Evolutionary conservation across 768 basidiomycete species (phyloP).

Genomic region (Gloeostereum incarnatum): DNA sequence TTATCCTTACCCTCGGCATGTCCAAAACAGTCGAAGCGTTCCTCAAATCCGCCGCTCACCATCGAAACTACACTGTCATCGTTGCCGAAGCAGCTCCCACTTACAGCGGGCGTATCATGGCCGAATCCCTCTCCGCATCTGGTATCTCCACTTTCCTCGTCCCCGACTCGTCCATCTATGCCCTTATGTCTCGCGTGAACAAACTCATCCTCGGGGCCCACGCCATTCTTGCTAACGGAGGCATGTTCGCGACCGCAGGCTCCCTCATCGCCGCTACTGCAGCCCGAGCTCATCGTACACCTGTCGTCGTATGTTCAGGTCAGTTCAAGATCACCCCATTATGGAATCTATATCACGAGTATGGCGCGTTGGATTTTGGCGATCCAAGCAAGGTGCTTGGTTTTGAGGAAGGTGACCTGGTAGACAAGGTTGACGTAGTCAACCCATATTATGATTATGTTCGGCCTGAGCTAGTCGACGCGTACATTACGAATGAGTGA

Average conservation of each 20-base stretch:
- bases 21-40: conserved; percentile 93
- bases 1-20: conserved; percentile 89
- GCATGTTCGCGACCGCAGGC: conserved; percentile 86
- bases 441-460: conserved; percentile 99
- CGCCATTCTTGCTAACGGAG: conserved; percentile 94
- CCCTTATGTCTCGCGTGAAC: conserved; percentile 93
- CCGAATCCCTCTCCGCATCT: conserved; percentile 65
- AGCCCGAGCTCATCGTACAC: conserved; percentile 83
- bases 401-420: conserved; percentile 69
- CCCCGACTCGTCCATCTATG: conserved; percentile 93
- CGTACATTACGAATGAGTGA: conserved; percentile 96
- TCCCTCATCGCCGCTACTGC: conserved; percentile 80
- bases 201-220: conserved; percentile 95
- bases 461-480: conserved; percentile 82
- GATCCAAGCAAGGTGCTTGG: conserved; percentile 53
- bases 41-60: conserved; percentile 81
- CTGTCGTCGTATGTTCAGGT: conserved; percentile 88
- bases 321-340: conserved; percentile 94
- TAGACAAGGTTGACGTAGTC: conserved; percentile 85
- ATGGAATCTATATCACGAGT: conserved; percentile 84
- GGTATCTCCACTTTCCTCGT: conserved; percentile 94
- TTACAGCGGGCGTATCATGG: conserved; percentile 81
- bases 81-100: conserved; percentile 94
- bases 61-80: conserved; percentile 91
- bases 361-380: conserved; percentile 76